A percentile compares a stretch with the other conserved stretches of the same genome.
These are phyloP conservation scores for Plectosphaerella sp. DNA, from an alignment of 2,329 filamentous ascomycete genomes.

Conservation along the genomic window DNA sequence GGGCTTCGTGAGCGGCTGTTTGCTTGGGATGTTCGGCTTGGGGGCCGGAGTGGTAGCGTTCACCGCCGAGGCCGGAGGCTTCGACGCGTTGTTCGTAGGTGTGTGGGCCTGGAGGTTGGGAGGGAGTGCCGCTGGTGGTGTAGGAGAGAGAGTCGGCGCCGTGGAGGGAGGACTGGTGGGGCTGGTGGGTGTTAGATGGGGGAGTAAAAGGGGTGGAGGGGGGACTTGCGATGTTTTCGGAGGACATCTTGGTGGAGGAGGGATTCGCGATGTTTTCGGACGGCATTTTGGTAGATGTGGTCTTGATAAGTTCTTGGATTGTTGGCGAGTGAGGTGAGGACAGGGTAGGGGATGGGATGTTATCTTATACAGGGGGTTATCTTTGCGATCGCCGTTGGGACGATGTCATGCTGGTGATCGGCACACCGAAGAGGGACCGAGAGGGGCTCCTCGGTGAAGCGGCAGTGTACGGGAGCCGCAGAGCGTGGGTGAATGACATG, in stretches of 20 bases:
- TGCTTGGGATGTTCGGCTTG: background rate
- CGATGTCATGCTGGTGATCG: too few relatives aligned
- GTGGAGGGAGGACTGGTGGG: slow-evolving; percentile 8
- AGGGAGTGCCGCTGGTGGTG: slow-evolving; percentile 13
- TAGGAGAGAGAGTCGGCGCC: slow-evolving; percentile 14
- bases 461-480: background rate
- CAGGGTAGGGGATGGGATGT: background rate
- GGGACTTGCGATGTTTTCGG: background rate
- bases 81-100: slow-evolving; percentile 1
- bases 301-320: background rate
- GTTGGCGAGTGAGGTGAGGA: background rate
- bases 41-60: slow-evolving; percentile 11
- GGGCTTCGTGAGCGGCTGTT: background rate
- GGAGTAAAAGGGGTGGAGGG: background rate
- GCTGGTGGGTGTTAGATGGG: background rate
- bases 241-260: background rate
- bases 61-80: slow-evolving; percentile 7
- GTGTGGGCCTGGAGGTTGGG: slow-evolving; percentile 2
- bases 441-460: background rate
- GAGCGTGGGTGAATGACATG: background rate
- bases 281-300: background rate
- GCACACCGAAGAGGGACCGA: too few relatives aligned
- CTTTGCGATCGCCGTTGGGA: too few relatives aligned
- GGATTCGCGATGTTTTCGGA: background rate
- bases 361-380: background rate